A percentile compares a stretch with the other conserved stretches of the same genome.
These are phyloP conservation scores for Metschnikowia kofuensis DNA, from an alignment of 805 yeast species.

Conservation along the genomic window DNA sequence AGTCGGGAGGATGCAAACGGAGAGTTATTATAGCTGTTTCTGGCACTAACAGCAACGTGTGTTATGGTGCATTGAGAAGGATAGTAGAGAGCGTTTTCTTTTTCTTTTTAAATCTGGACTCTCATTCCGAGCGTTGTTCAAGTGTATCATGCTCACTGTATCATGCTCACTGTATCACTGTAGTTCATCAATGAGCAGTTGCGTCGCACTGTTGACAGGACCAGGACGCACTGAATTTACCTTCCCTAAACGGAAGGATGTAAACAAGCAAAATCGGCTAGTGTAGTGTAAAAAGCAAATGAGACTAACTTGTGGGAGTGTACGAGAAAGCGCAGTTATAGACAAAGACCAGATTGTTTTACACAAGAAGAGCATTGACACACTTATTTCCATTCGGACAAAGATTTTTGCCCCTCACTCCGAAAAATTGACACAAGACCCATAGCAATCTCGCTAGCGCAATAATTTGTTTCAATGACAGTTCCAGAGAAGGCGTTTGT, in stretches of 20 bases:
- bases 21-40: neutral
- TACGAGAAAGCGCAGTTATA: neutral
- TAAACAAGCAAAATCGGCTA: slow-evolving; percentile 7
- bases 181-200: too few relatives aligned
- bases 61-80: neutral
- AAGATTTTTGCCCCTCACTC: too few relatives aligned
- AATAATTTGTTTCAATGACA: slow-evolving; percentile 4
- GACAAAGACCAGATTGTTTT: neutral
- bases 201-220: too few relatives aligned
- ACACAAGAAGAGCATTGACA: neutral
- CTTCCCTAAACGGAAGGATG: slow-evolving; percentile 9
- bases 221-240: slow-evolving; percentile 1
- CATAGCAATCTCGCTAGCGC: neutral
- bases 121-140: too few relatives aligned
- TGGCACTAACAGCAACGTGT: neutral
- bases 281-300: neutral
- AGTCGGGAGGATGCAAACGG: neutral
- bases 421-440: neutral
- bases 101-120: too few relatives aligned
- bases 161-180: too few relatives aligned
- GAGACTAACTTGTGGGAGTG: neutral
- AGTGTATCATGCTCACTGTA: too few relatives aligned
- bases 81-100: neutral
- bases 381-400: too few relatives aligned
- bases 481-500: slow-evolving; percentile 31